Conservation (phyloP, 2,329 filamentous ascomycete genomes). For the Alternaria tenuissima region DNA sequence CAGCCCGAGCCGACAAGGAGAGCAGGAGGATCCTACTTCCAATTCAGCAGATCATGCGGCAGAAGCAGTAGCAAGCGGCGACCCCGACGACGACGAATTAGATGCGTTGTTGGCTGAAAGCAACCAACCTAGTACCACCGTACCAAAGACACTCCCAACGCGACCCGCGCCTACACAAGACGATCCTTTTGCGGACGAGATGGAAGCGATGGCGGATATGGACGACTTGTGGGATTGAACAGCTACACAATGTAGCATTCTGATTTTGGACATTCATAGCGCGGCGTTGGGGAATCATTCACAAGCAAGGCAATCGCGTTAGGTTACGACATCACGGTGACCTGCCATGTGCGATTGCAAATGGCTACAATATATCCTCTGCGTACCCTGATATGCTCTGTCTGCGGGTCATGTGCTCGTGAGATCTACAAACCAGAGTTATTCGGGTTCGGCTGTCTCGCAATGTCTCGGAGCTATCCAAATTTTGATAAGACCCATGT, state of each 20-base stretch:
- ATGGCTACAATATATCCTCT: not conserved
- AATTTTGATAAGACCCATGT: not conserved
- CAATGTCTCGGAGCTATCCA: not conserved
- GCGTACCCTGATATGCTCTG: not conserved
- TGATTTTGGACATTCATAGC: slow-evolving; percentile 30
- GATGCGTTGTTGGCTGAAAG: slow-evolving; percentile 64
- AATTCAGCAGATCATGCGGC: slow-evolving; percentile 24
- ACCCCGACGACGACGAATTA: slow-evolving; percentile 61
- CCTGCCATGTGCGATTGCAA: not conserved
- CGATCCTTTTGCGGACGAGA: slow-evolving; percentile 51
- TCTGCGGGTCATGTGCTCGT: not conserved
- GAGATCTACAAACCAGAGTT: not conserved
- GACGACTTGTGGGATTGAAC: slow-evolving; percentile 43
- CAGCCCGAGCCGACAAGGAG: slow-evolving; percentile 4
- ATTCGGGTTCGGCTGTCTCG: not conserved
- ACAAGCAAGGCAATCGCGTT: not conserved
- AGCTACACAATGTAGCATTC: slow-evolving; percentile 7
- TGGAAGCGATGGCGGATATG: slow-evolving; percentile 52
- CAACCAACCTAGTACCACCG: slow-evolving; percentile 15
- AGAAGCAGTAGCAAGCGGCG: slow-evolving; percentile 26
- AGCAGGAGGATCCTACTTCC: not conserved
- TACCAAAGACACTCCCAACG: slow-evolving; percentile 18
- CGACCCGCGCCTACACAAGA: slow-evolving; percentile 27
- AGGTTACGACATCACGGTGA: not conserved
- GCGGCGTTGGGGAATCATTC: slow-evolving; percentile 27